phyloP scores from a whole-genome alignment of 2,329 filamentous ascomycete species.

The Pseudogymnoascus sp. region DNA sequence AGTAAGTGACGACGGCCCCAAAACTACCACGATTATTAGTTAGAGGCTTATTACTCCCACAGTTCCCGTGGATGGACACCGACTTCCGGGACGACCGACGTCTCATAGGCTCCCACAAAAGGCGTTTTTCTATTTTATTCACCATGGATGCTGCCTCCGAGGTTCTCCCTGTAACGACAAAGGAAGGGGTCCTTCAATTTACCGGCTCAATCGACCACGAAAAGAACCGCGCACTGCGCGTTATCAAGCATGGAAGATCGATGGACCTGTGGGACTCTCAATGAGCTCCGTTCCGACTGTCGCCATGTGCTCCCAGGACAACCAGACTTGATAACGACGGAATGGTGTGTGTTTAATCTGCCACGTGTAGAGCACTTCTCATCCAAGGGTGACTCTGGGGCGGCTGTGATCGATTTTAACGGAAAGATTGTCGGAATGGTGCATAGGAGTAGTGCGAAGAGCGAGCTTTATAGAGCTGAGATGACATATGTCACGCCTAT shows the following conservation, averaged over 20 bases:
- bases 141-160: neutral
- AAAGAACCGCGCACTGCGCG: neutral
- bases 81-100: neutral
- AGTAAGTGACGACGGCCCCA: neutral
- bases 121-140: neutral
- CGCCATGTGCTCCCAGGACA: neutral
- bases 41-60: neutral
- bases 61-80: neutral
- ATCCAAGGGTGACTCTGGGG: neutral
- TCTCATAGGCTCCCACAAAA: neutral
- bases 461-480: neutral
- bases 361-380: neutral
- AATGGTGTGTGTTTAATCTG: neutral
- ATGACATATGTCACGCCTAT: conserved; percentile 5
- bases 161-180: neutral
- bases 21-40: neutral
- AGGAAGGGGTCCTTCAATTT: neutral
- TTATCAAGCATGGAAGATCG: neutral
- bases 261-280: neutral
- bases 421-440: conserved; percentile 1
- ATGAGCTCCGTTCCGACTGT: conserved; percentile 5
- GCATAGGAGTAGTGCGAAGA: neutral
- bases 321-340: neutral
- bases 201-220: neutral
- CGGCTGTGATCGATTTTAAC: neutral